Evolutionary conservation across 2,329 filamentous ascomycete species (phyloP), one percentile per base, ranked within the genome.

Genomic region (Diaporthe sp.): DNA sequence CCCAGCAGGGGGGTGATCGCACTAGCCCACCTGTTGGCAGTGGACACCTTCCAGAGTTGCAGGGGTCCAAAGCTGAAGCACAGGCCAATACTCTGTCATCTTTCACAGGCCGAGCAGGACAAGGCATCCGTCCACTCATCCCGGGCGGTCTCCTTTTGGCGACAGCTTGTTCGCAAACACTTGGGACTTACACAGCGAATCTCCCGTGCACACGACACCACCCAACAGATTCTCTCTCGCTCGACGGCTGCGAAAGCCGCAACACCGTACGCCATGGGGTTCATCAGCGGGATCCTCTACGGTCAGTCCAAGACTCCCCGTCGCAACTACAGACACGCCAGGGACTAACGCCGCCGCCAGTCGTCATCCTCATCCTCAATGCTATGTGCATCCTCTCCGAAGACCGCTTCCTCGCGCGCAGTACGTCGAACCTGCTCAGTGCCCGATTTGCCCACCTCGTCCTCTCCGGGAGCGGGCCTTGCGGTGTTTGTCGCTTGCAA

Each of bases 321-420:
- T 49, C 61, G 25, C 25, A 19, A 19, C 39, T 13, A 49, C 76
- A 22, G 70, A 42, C 57, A 39, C 44, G 62, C 67, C 62, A 70
- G 72, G 65, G 58, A 39, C 25, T 71, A 61, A 55, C 49, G 46
- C 3, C 37, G 57, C n/a, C 4, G 57, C 7, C 81, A 95, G 94
- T 96, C 79, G 90, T 92, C 80, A 89, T 98, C 83, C 94, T 98
- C 82, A 91, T 98, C 83, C 92, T 97, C 86, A 99, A 99, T 86
- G 95, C 95, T 79, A 93, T 98, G 83, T 95, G 96, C 78, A 92
- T 98, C 82, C 93, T 98, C 79, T 98, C 95, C 80, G 96, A 98
- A 91, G 95, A 98, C 86, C 94, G 95, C 77, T 98, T 98, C 85
- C 94, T 98, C 79, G 94, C 93, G 73, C 92, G 95, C 85, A 95